Evolutionary conservation across 345 rosid genomes (phyloP).

Genomic region (Rhodomyrtus tomentosa): DNA sequence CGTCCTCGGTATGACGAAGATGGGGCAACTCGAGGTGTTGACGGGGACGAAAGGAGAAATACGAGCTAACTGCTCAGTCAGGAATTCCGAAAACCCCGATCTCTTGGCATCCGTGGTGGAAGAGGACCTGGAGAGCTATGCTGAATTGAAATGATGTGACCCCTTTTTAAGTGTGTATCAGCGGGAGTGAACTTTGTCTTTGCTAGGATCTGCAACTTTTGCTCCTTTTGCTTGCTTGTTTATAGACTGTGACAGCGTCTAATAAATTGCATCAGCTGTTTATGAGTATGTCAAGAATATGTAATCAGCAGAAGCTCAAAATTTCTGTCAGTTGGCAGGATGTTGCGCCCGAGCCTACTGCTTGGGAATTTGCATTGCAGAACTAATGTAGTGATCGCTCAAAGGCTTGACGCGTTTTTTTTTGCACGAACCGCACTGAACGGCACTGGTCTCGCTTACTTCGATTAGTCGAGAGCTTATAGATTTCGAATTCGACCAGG

Average conservation of each 20-base stretch:
- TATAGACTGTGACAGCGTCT: background rate
- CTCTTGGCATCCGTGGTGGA: slow-evolving; percentile 35
- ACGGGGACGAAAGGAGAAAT: slow-evolving; percentile 61
- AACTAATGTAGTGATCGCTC: background rate
- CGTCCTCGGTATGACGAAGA: slow-evolving; percentile 45
- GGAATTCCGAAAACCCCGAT: slow-evolving; percentile 24
- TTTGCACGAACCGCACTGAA: background rate
- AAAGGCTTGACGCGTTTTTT: background rate
- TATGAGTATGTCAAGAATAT: background rate
- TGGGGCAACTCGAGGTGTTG: slow-evolving; percentile 58
- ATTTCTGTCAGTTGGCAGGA: background rate
- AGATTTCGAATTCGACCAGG: background rate
- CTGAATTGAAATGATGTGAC: background rate
- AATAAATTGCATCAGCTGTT: background rate
- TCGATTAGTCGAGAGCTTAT: background rate
- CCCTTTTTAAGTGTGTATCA: background rate
- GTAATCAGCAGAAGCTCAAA: background rate
- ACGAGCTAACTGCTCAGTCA: slow-evolving; percentile 60
- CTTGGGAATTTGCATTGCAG: background rate
- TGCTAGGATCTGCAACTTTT: background rate
- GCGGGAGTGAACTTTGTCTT: background rate
- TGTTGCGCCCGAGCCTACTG: background rate
- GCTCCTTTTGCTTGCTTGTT: background rate
- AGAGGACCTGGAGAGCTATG: slow-evolving; percentile 12
- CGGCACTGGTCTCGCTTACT: background rate